Conservation (phyloP, 805 yeast genomes). For the Candida dajiaensis region DNA sequence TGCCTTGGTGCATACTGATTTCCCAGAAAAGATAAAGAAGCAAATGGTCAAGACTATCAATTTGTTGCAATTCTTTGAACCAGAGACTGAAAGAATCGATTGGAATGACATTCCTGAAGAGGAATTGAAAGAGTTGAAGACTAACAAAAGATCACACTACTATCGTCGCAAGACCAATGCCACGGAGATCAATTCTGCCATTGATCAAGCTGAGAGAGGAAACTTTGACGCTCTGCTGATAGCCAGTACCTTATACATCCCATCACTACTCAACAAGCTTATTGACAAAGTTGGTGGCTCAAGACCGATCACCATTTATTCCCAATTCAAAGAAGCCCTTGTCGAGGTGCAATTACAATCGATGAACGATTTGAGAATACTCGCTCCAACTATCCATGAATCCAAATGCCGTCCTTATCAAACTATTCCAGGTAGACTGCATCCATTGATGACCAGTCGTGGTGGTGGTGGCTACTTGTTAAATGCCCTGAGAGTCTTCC, state of each 20-base stretch:
- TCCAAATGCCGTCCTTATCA: conserved; percentile 83
- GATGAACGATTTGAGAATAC: conserved; percentile 56
- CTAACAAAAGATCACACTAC: conserved; percentile 60
- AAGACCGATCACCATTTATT: conserved; percentile 77
- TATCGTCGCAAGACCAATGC: conserved; percentile 58
- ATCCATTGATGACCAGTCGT: conserved; percentile 90
- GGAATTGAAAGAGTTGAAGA: conserved; percentile 49
- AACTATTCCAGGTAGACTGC: conserved; percentile 89
- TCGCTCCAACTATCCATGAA: conserved; percentile 81
- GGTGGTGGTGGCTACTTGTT: conserved; percentile 89
- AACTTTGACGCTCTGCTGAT: conserved; percentile 72
- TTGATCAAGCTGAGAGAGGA: conserved; percentile 43
- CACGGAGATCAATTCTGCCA: conserved; percentile 36
- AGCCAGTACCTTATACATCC: conserved; percentile 66
- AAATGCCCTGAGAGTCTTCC: conserved; percentile 74
- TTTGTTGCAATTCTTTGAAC: conserved; percentile 76
- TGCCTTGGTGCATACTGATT: conserved; percentile 61
- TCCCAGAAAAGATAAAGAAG: conserved; percentile 44
- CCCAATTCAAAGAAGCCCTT: conserved; percentile 74
- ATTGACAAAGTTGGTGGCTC: conserved; percentile 74
- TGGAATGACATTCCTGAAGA: conserved; percentile 43
- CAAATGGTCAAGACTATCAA: conserved; percentile 64
- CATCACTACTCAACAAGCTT: conserved; percentile 55
- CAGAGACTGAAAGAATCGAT: conserved; percentile 48
- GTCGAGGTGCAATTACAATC: conserved; percentile 70